Evolutionary conservation across 257 asterid genomes (phyloP).

Genomic region (Anisodus acutangulus): DNA sequence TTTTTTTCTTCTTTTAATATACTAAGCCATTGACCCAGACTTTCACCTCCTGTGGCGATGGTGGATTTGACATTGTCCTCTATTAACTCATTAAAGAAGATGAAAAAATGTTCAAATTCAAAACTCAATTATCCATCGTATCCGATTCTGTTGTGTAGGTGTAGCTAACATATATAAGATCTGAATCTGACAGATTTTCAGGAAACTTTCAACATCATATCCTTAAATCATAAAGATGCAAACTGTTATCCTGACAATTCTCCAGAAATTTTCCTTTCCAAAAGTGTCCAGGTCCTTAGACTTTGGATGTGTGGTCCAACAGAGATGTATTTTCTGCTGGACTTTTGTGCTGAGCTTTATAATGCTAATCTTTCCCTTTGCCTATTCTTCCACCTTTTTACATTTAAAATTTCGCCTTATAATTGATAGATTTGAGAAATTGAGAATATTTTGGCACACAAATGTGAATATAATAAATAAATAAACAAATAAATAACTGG

Average conservation of each 20-base stretch:
- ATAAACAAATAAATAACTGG: neutral
- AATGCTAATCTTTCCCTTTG: neutral
- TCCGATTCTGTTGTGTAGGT: neutral
- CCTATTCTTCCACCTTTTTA: neutral
- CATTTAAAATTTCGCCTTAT: neutral
- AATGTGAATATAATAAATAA: neutral
- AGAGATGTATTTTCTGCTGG: neutral
- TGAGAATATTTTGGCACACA: neutral
- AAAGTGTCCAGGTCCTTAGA: constrained; percentile 11
- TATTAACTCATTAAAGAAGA: neutral
- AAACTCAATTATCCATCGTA: neutral
- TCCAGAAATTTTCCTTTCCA: neutral
- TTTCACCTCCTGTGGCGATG: too few relatives aligned
- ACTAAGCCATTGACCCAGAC: too few relatives aligned
- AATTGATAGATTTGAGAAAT: neutral
- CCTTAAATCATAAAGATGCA: neutral
- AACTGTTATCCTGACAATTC: neutral
- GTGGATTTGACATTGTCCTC: too few relatives aligned
- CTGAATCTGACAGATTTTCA: constrained; percentile 2
- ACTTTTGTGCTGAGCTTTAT: neutral
- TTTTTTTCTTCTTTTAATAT: too few relatives aligned
- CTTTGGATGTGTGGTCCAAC: constrained; percentile 2
- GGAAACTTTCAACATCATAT: constrained; percentile 11
- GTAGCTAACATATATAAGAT: neutral
- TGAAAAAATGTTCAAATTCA: neutral